phyloP scores from a whole-genome alignment of 495 filamentous ascomycete species.

The Lophiostoma macrostomum region DNA sequence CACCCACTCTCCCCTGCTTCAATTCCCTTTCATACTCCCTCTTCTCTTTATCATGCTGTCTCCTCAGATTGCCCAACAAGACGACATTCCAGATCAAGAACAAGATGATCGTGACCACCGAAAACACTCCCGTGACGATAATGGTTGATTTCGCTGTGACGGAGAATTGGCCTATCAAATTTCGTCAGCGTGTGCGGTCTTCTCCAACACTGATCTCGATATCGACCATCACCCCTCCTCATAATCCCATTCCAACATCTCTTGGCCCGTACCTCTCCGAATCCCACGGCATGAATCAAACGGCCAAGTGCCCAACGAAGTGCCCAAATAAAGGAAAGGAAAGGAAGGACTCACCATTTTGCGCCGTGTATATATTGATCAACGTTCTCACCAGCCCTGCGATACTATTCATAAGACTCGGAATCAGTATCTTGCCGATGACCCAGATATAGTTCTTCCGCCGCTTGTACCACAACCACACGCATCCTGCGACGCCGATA shows the following conservation, averaged over 20 bases:
- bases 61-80: slow-evolving; percentile 36
- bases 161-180: slow-evolving; percentile 15
- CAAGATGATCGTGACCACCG: slow-evolving; percentile 21
- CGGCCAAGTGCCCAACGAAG: too few species aligned
- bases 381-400: slow-evolving; percentile 52
- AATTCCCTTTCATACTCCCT: slow-evolving; percentile 1
- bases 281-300: too few species aligned
- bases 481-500: slow-evolving; percentile 10
- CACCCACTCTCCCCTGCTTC: background rate
- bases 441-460: slow-evolving; percentile 48
- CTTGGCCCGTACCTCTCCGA: too few species aligned
- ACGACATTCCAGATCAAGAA: slow-evolving; percentile 44
- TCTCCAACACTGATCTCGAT: too few species aligned
- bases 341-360: slow-evolving; percentile 39
- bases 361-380: slow-evolving; percentile 49
- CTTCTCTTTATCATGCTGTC: slow-evolving; percentile 19
- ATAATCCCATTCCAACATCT: background rate
- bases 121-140: slow-evolving; percentile 30
- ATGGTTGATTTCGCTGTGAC: slow-evolving; percentile 46
- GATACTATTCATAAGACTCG: slow-evolving; percentile 41
- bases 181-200: background rate
- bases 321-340: background rate
- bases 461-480: slow-evolving; percentile 34
- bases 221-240: background rate
- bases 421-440: slow-evolving; percentile 45